Evolutionary conservation across 306 rosid species (phyloP), one percentile per base, ranked within the genome.

Genomic region (Betula pendula): DNA sequence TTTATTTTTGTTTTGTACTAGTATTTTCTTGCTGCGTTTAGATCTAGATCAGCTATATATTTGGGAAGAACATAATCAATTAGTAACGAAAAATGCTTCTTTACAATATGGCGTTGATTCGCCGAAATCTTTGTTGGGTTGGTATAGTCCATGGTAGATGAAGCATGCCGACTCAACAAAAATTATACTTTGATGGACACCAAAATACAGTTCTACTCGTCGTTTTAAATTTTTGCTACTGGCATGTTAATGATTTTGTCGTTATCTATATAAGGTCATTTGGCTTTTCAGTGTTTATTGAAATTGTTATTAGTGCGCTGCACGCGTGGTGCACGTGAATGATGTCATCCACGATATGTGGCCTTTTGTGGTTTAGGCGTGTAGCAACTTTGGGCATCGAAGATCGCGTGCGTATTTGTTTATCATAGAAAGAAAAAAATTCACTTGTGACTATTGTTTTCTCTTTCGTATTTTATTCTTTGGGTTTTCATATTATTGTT

Each of bases 171-270:
- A n/a, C n/a, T n/a, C n/a, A n/a, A n/a, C n/a, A n/a, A n/a, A n/a
- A n/a, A n/a, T n/a, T n/a, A n/a, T n/a, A n/a, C n/a, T n/a, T n/a
- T n/a, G n/a, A n/a, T n/a, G n/a, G n/a, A n/a, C n/a, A n/a, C n/a
- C n/a, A n/a, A n/a, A 8, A 13, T 68, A 40, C n/a, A 6, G 77
- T 29, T 8, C n/a, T 72, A n/a, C 6, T 35, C 6, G 20, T 24
- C 1, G 12, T 5, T 29, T 38, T 33, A 45, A 5, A 66, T 47
- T 27, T 68, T 38, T 71, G 40, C 73, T 59, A 45, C 58, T 59
- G 67, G 45, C 52, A 44, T 48, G 55, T 68, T 51, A 35, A 80
- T 45, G 55, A n/a, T 42, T 68, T 84, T 84, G 82, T 84, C 87
- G 13, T 10, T 49, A 20, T 75, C 19, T 6, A 65, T 13, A 58